Percentiles rank a stretch among this genome's conserved stretches.
Evolutionary conservation across 306 rosid species (phyloP).

Genomic region (Vigna hirtella): DNA sequence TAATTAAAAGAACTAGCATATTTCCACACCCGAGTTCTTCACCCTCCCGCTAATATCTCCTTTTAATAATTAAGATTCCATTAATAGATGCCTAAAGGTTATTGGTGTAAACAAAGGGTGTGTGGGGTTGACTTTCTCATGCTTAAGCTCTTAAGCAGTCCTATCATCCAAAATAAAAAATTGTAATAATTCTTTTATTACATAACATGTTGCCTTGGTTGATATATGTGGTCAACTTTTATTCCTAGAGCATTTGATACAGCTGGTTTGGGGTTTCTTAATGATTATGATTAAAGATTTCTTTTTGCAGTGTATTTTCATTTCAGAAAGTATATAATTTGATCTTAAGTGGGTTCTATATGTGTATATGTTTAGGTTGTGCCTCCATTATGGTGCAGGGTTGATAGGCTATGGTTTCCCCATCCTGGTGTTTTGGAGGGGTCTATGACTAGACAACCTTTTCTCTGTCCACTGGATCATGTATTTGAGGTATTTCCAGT

Average conservation of each 20-base stretch:
- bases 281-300: slow-evolving; percentile 8
- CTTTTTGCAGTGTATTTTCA: slow-evolving; percentile 39
- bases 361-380: slow-evolving; percentile 69
- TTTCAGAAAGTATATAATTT: slow-evolving; percentile 39
- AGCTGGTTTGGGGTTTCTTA: slow-evolving; percentile 17
- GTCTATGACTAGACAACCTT: slow-evolving; percentile 91
- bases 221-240: slow-evolving; percentile 23
- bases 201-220: slow-evolving; percentile 26
- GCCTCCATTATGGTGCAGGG: slow-evolving; percentile 99
- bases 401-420: slow-evolving; percentile 97
- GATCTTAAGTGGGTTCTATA: slow-evolving; percentile 39
- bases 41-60: not conserved
- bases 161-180: slow-evolving; percentile 8
- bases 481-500: slow-evolving; percentile 85
- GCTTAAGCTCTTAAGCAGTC: slow-evolving; percentile 13
- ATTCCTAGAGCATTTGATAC: slow-evolving; percentile 22
- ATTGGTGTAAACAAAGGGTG: not conserved
- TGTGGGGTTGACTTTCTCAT: slow-evolving; percentile 3
- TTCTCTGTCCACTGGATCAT: slow-evolving; percentile 94
- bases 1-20: slow-evolving; percentile 8
- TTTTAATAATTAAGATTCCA: not conserved
- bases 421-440: slow-evolving; percentile 97
- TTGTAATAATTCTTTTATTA: not conserved
- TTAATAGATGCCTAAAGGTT: not conserved
- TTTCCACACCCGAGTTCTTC: slow-evolving; percentile 3